Conservation (phyloP, 2,329 filamentous ascomycete species). For the Gyromitra esculenta region DNA sequence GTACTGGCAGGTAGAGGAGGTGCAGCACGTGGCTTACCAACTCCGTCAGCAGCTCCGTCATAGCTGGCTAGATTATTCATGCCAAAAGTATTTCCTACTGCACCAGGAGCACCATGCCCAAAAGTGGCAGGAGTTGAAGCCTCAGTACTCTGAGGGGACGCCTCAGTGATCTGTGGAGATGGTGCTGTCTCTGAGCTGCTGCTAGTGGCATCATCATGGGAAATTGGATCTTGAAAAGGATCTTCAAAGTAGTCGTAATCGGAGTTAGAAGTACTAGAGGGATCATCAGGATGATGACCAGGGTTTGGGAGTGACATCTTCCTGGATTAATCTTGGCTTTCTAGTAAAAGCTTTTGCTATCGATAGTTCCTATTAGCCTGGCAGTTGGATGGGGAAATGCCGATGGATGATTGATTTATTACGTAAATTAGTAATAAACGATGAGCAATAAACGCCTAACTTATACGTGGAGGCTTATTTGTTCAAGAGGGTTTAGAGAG, state of each 20-base stretch:
- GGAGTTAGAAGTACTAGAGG: no score
- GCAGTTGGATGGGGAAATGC: not conserved
- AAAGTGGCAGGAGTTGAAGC: not conserved
- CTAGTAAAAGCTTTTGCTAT: no score
- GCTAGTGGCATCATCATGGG: no score
- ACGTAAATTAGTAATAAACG: not conserved
- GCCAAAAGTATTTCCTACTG: not conserved
- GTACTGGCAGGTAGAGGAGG: not conserved
- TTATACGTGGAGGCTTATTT: not conserved
- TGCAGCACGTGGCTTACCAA: not conserved
- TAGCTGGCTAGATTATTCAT: not conserved
- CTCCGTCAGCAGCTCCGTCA: slow-evolving; percentile 12
- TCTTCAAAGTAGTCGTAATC: not conserved
- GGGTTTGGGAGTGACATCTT: not conserved
- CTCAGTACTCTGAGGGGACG: not conserved
- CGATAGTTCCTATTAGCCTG: not conserved
- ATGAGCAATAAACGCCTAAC: not conserved
- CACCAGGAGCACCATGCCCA: not conserved
- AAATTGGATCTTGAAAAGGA: not conserved
- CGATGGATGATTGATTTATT: not conserved
- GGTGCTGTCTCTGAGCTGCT: not conserved
- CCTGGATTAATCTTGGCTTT: not conserved
- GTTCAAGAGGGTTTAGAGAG: not conserved
- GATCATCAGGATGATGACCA: not conserved
- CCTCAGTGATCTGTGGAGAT: not conserved